Evolutionary conservation across 129 eudicot species (phyloP).

Genomic region (Oenanthe sinensis): DNA sequence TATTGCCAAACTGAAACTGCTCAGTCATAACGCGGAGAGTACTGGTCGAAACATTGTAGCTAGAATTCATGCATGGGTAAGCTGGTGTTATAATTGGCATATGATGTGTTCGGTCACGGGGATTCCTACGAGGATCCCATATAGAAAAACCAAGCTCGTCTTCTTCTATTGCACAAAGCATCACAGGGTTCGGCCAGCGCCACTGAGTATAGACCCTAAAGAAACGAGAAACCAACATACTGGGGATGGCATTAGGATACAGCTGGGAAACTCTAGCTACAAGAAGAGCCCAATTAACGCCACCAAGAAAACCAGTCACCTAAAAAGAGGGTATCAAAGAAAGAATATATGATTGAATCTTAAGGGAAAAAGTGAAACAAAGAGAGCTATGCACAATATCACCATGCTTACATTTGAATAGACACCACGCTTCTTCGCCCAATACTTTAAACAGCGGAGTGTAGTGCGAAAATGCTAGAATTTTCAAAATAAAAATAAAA

Average conservation of each 20-base stretch:
- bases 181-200: slow-evolving; percentile 98
- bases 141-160: slow-evolving; percentile 72
- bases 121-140: slow-evolving; percentile 91
- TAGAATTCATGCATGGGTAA: slow-evolving; percentile 96
- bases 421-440: slow-evolving; percentile 96
- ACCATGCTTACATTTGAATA: slow-evolving; percentile 71
- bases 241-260: slow-evolving; percentile 82
- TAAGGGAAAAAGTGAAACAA: not conserved
- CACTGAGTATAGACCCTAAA: slow-evolving; percentile 83
- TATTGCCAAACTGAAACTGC: slow-evolving; percentile 69
- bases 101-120: slow-evolving; percentile 68
- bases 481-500: not conserved
- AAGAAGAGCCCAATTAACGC: slow-evolving; percentile 93
- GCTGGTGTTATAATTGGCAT: slow-evolving; percentile 98
- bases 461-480: slow-evolving; percentile 74
- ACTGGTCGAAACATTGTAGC: slow-evolving; percentile 86
- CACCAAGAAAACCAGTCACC: slow-evolving; percentile 98
- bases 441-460: slow-evolving; percentile 75
- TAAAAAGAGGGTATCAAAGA: slow-evolving; percentile 10
- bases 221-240: slow-evolving; percentile 84
- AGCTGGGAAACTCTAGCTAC: slow-evolving; percentile 85
- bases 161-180: slow-evolving; percentile 78
- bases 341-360: not conserved
- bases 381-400: not conserved
- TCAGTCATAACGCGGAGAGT: slow-evolving; percentile 87